Conservation (phyloP, 2,329 filamentous ascomycete genomes). For the Pseudocercospora cruenta region DNA sequence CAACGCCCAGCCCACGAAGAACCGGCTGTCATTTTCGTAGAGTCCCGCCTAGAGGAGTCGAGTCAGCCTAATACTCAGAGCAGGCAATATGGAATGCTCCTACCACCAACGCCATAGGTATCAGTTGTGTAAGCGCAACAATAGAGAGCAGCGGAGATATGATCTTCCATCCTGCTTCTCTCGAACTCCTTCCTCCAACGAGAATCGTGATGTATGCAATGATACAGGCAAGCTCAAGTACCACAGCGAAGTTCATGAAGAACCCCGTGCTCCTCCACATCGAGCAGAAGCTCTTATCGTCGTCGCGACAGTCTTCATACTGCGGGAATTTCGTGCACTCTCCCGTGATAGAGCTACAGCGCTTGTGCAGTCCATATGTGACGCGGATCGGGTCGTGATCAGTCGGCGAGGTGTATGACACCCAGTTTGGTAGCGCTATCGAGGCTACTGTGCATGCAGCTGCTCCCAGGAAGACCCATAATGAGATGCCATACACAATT, state of each 20-base stretch:
- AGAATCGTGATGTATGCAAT: constrained; percentile 79
- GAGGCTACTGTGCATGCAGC: constrained; percentile 72
- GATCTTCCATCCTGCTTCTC: constrained; percentile 82
- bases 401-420: constrained; percentile 53
- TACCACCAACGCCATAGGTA: constrained; percentile 82
- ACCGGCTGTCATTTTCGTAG: constrained; percentile 80
- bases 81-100: constrained; percentile 38
- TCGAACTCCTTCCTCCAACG: constrained; percentile 74
- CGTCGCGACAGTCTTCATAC: constrained; percentile 66
- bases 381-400: constrained; percentile 59
- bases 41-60: constrained; percentile 68
- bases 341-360: constrained; percentile 72
- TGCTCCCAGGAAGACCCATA: constrained; percentile 57
- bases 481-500: constrained; percentile 53
- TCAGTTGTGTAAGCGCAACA: constrained; percentile 70
- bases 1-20: constrained; percentile 79
- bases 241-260: constrained; percentile 78
- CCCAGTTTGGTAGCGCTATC: constrained; percentile 72
- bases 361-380: constrained; percentile 76
- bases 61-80: neutral
- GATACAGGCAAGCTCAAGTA: constrained; percentile 80
- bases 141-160: constrained; percentile 67
- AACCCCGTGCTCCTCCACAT: constrained; percentile 91
- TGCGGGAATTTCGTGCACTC: constrained; percentile 69
- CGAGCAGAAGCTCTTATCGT: constrained; percentile 78